Evolutionary conservation across 495 filamentous ascomycete species (phyloP), one percentile per base, ranked within the genome.

Genomic region (Sordaria brevicollis): DNA sequence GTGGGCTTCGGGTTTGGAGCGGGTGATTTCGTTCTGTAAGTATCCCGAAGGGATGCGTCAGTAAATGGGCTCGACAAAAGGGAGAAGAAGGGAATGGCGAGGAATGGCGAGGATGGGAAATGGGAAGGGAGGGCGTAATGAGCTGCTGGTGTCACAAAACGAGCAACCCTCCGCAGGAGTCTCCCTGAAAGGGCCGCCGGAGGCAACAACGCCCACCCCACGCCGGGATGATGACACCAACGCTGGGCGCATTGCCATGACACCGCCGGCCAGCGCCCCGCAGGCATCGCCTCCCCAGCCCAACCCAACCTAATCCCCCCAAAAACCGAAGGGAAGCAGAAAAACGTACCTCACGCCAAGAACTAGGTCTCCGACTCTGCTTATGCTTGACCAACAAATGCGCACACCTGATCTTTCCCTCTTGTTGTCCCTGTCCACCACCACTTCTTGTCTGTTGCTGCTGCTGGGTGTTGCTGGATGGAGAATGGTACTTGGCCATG

Each of bases 361-460:
- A 96, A 72, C 91, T 91, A 17, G 95, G 93, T 38, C 94, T 86
- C 67, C 95, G 86, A 73, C 92, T 95, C 68, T 93, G 90, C 35
- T 83, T 85, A 76, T 99, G 95, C 86, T 99, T 99, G 70, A 99
- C 90, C 35, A 99, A 85, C 71, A 99, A 78, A 78, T 99, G 95
- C 38, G 91, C 92, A 70, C 89, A 91, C 62, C 94, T 92, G 71
- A 99, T 98, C 83, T 97, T 97, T 70, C 91, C 93, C 10, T 86
- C 49, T 83, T 80, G 43, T 83, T 79, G 41, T 87, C 79, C 6
- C 85, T 83, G 62, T 86, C 82, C 35, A 83, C 36, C 0, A 70
- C 67, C 3, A 71, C 19, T 21, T 38, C 17, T 21, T 15, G 86
- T 70, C n/a, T 62, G 49, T 31, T 29, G 25, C 70, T 73, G 70